phyloP scores from a whole-genome alignment of 1,139 yeast genomes.

The Lodderomyces parapsilosis region DNA sequence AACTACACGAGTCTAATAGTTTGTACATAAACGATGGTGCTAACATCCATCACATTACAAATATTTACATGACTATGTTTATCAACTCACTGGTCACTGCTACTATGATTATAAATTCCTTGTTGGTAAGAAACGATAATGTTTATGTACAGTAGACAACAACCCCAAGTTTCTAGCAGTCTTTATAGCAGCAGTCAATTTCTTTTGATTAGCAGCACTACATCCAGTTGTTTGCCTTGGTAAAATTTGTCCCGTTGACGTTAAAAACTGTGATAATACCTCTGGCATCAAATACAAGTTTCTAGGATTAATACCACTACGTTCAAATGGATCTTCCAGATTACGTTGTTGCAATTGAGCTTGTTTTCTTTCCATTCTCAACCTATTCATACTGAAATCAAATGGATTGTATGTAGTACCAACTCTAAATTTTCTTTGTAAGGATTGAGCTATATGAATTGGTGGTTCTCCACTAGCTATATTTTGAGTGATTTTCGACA shows the following conservation, averaged over 20 bases:
- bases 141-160: slow-evolving; percentile 61
- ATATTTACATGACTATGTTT: not conserved
- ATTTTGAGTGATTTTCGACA: slow-evolving; percentile 17
- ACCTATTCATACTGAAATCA: slow-evolving; percentile 62
- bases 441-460: slow-evolving; percentile 21
- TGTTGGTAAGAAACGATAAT: slow-evolving; percentile 43
- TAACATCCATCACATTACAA: not conserved
- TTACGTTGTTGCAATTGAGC: slow-evolving; percentile 15
- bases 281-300: slow-evolving; percentile 68
- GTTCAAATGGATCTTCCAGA: slow-evolving; percentile 43
- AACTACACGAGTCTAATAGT: not conserved
- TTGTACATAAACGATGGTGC: too few species aligned
- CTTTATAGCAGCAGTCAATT: slow-evolving; percentile 63
- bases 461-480: slow-evolving; percentile 26
- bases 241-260: slow-evolving; percentile 65
- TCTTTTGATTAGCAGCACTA: slow-evolving; percentile 58
- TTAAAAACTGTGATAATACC: slow-evolving; percentile 55
- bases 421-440: slow-evolving; percentile 40
- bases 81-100: not conserved
- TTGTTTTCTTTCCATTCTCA: slow-evolving; percentile 33
- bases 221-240: slow-evolving; percentile 71
- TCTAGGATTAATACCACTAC: slow-evolving; percentile 59
- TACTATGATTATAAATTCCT: slow-evolving; percentile 29
- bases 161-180: slow-evolving; percentile 70
- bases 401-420: slow-evolving; percentile 67